These are phyloP conservation scores for Beta macrorhiza DNA, from an alignment of 179 eudicot genomes.

Conservation along the genomic window DNA sequence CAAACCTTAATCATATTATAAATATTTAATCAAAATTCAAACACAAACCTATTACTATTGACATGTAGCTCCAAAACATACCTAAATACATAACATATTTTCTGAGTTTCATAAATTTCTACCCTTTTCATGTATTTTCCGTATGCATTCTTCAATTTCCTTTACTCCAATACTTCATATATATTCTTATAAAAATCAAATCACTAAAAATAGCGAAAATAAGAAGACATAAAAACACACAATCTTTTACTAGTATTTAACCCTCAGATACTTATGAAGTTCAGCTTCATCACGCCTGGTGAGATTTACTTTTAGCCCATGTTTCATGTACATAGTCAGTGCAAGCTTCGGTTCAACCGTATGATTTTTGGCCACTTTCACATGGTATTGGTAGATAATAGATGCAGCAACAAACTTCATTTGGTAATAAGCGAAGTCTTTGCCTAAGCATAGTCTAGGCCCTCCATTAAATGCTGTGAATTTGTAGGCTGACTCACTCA, in stretches of 20 bases:
- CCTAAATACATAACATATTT: not conserved
- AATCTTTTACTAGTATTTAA: conserved; percentile 11
- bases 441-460: conserved; percentile 89
- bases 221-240: conserved; percentile 22
- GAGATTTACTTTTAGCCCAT: conserved; percentile 76
- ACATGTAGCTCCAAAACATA: conserved; percentile 15
- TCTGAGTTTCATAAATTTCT: not conserved
- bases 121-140: conserved; percentile 14
- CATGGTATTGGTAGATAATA: conserved; percentile 62
- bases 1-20: not conserved
- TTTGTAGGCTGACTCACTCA: conserved; percentile 92
- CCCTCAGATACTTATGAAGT: conserved; percentile 30
- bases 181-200: conserved; percentile 23
- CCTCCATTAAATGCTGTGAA: conserved; percentile 94
- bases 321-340: conserved; percentile 89
- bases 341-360: conserved; percentile 82
- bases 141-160: conserved; percentile 7
- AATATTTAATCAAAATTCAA: conserved; percentile 17
- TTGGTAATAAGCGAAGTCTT: conserved; percentile 93
- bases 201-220: conserved; percentile 20
- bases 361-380: conserved; percentile 57
- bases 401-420: conserved; percentile 93
- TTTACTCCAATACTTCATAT: not conserved
- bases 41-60: conserved; percentile 23
- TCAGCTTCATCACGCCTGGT: conserved; percentile 45